Evolutionary conservation across 257 asterid genomes (phyloP).

Genomic region (Nicotiana sylvestris): DNA sequence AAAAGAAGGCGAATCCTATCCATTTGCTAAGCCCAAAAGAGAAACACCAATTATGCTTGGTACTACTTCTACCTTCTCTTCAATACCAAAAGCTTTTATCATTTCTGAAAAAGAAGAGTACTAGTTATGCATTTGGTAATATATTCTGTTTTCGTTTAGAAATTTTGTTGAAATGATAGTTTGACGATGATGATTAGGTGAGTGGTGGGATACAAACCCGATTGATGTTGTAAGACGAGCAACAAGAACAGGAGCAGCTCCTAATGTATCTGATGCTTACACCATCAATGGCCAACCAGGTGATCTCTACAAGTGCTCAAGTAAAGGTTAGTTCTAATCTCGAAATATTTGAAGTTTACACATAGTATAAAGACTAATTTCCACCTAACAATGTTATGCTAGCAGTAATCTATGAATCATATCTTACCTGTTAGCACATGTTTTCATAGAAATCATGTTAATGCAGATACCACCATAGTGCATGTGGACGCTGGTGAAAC

Average conservation of each 20-base stretch:
- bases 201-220: constrained; percentile 95
- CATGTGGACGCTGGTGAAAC: constrained; percentile 60
- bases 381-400: neutral
- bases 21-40: constrained; percentile 65
- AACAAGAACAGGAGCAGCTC: constrained; percentile 70
- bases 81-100: neutral
- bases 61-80: constrained; percentile 11
- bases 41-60: constrained; percentile 78
- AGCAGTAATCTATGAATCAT: too few species aligned
- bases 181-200: constrained; percentile 44
- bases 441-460: neutral
- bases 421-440: neutral
- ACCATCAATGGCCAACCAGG: constrained; percentile 97
- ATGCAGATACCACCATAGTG: constrained; percentile 56
- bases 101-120: neutral
- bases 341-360: neutral
- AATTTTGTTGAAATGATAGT: neutral
- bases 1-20: constrained; percentile 56
- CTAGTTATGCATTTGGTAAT: neutral
- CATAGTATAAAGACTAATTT: neutral
- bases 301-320: constrained; percentile 79
- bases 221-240: constrained; percentile 67
- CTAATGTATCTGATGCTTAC: constrained; percentile 75
- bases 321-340: constrained; percentile 33
- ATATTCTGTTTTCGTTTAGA: neutral